Conservation (phyloP, 495 filamentous ascomycete species). For the Lophiotrema nucula region DNA sequence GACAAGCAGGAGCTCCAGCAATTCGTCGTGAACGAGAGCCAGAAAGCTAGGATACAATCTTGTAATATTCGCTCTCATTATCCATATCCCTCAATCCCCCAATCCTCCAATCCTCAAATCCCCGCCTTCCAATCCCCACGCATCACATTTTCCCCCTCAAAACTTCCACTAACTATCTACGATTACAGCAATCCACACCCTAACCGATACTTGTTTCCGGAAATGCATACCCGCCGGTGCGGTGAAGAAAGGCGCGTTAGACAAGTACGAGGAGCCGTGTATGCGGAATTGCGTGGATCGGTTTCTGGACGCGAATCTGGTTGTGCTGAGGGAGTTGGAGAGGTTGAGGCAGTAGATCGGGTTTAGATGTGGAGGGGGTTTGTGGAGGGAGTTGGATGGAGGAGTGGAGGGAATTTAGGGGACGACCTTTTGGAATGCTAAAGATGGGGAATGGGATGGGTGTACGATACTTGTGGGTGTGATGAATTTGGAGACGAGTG, state of each 20-base stretch:
- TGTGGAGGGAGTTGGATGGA: not conserved
- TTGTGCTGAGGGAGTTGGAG: conserved; percentile 78
- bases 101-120: not conserved
- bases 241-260: conserved; percentile 65
- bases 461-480: not conserved
- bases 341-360: conserved; percentile 48
- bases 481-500: too few relatives aligned
- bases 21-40: conserved; percentile 73
- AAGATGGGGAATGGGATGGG: not conserved
- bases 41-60: conserved; percentile 76
- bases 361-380: not conserved
- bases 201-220: conserved; percentile 88
- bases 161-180: conserved; percentile 6
- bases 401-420: not conserved
- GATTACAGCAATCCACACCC: conserved; percentile 63
- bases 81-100: not conserved
- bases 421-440: not conserved
- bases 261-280: conserved; percentile 74
- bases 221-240: conserved; percentile 75
- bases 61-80: conserved; percentile 49
- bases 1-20: conserved; percentile 86
- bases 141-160: not conserved
- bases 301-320: conserved; percentile 82
- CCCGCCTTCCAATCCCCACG: not conserved
- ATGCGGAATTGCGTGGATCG: conserved; percentile 88